Evolutionary conservation across 352 stramenopile genomes (phyloP).

Genomic region (Aphanomyces astaci): DNA sequence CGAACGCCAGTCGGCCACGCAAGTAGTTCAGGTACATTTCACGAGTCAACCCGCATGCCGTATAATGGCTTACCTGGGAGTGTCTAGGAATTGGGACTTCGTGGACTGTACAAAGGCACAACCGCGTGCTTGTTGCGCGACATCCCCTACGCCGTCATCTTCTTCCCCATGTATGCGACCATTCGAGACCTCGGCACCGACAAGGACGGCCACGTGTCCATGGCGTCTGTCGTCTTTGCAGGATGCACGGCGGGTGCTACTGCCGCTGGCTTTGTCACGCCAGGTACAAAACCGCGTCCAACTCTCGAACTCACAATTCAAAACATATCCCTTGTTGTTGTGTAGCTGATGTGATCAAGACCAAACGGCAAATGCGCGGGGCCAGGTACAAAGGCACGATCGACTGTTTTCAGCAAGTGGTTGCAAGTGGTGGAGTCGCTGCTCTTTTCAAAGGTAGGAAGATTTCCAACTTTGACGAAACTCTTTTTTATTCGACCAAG

Average conservation of each 20-base stretch:
- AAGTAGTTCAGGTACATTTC: conserved; percentile 39
- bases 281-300: conserved; percentile 23
- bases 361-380: conserved; percentile 68
- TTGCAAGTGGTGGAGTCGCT: conserved; percentile 59
- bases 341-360: conserved; percentile 85
- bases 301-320: no score
- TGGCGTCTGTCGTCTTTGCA: conserved; percentile 52
- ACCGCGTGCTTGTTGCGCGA: conserved; percentile 85
- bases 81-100: conserved; percentile 48
- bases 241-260: conserved; percentile 52
- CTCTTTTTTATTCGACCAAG: no score
- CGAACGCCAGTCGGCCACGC: conserved; percentile 44
- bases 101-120: conserved; percentile 80
- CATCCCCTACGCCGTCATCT: conserved; percentile 89
- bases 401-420: conserved; percentile 77
- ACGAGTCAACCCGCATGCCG: background rate
- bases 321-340: background rate
- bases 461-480: no score
- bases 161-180: conserved; percentile 87
- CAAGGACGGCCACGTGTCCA: conserved; percentile 43
- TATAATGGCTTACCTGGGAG: background rate
- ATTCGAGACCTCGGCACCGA: conserved; percentile 46
- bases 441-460: conserved; percentile 80
- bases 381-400: conserved; percentile 71
- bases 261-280: conserved; percentile 50